Conservation (phyloP, 2,329 filamentous ascomycete species). For the Pseudogymnoascus sp. region DNA sequence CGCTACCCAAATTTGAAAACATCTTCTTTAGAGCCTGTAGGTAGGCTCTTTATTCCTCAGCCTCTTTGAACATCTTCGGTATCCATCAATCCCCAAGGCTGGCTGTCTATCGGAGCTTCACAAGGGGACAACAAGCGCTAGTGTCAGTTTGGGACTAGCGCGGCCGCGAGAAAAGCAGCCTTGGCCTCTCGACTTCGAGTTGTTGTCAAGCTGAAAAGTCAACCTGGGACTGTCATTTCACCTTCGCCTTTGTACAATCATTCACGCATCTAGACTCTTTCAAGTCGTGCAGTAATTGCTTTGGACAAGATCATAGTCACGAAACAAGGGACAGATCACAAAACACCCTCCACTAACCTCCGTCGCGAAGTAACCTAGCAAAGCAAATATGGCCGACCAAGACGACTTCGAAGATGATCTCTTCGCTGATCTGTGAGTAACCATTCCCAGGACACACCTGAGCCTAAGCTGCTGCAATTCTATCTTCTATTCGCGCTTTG, state of each 20-base stretch:
- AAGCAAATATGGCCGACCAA: slow-evolving; percentile 61
- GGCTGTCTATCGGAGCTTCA: slow-evolving; percentile 7
- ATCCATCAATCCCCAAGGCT: slow-evolving; percentile 8
- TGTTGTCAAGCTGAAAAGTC: slow-evolving; percentile 1
- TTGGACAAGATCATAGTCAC: background rate
- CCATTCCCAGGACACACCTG: background rate
- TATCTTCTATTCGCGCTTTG: slow-evolving; percentile 3
- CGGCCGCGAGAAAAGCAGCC: background rate
- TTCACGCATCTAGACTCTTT: background rate
- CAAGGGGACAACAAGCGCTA: background rate
- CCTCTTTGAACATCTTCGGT: slow-evolving; percentile 2
- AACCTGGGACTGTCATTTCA: background rate
- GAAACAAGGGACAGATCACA: background rate
- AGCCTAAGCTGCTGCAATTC: background rate
- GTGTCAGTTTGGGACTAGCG: background rate
- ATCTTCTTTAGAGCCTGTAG: slow-evolving; percentile 31
- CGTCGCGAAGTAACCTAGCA: slow-evolving; percentile 4
- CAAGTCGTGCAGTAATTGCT: background rate
- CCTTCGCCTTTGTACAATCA: background rate
- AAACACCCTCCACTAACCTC: background rate
- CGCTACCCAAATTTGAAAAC: slow-evolving; percentile 57
- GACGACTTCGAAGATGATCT: slow-evolving; percentile 89
- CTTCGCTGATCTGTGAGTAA: slow-evolving; percentile 83
- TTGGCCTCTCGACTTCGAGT: background rate
- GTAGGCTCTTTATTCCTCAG: background rate